Evolutionary conservation across 768 basidiomycete genomes (phyloP).

Genomic region (Trametes punicea): DNA sequence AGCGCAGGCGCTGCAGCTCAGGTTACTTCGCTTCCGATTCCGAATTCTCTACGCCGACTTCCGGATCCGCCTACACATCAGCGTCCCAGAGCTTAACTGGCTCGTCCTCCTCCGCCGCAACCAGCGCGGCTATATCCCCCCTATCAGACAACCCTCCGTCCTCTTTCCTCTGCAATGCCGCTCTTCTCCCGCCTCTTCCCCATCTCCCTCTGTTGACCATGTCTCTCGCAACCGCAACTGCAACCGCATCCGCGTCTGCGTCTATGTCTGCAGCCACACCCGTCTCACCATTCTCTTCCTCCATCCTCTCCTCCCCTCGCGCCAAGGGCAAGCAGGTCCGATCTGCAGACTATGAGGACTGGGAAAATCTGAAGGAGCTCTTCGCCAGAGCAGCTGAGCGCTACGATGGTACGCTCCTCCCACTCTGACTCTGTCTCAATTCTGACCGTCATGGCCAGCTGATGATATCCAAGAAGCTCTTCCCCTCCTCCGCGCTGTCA

Average conservation of each 20-base stretch:
- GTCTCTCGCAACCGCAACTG: not conserved
- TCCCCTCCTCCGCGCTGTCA: constrained; percentile 55
- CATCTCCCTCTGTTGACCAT: not conserved
- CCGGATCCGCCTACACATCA: not conserved
- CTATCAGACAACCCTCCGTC: constrained; percentile 1
- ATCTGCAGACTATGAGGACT: constrained; percentile 43
- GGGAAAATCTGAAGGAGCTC: constrained; percentile 65
- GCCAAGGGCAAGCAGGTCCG: constrained; percentile 13
- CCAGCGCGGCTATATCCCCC: no score
- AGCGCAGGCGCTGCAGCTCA: constrained; percentile 27
- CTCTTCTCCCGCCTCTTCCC: not conserved
- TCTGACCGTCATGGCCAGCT: constrained; percentile 9
- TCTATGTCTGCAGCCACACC: not conserved
- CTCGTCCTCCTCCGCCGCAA: constrained; percentile 2
- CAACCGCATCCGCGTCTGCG: no score
- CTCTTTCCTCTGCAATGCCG: constrained; percentile 10
- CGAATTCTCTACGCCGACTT: constrained; percentile 9
- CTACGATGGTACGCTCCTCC: constrained; percentile 48
- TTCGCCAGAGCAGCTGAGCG: constrained; percentile 53
- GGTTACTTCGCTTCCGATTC: constrained; percentile 19
- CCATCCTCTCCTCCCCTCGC: constrained; percentile 7
- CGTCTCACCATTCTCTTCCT: not conserved
- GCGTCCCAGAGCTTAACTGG: not conserved
- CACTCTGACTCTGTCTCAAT: not conserved
- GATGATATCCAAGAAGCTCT: constrained; percentile 49